Conservation (phyloP, 352 stramenopile genomes). For the Phytophthora multivora region DNA sequence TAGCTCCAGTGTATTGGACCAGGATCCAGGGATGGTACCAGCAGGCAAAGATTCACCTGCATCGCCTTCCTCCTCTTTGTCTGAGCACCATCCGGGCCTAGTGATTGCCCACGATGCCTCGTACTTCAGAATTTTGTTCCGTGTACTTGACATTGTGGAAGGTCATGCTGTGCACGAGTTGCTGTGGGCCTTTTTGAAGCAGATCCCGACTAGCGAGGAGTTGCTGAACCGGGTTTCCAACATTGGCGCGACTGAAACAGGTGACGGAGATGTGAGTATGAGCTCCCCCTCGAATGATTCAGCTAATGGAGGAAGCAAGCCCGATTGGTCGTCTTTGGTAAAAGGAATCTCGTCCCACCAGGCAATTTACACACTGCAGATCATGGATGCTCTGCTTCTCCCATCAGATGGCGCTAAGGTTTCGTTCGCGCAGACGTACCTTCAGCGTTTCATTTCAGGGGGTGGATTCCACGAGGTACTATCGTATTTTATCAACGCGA, state of each 20-base stretch:
- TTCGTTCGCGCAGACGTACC: constrained; percentile 66
- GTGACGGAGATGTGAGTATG: constrained; percentile 54
- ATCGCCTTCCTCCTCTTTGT: constrained; percentile 14
- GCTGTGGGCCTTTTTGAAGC: constrained; percentile 83
- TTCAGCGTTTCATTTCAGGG: constrained; percentile 71
- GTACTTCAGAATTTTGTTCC: constrained; percentile 89
- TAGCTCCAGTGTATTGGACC: constrained; percentile 36
- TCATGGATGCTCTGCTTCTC: constrained; percentile 83
- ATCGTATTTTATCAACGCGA: constrained; percentile 78
- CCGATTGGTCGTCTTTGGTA: constrained; percentile 70
- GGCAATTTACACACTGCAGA: constrained; percentile 88
- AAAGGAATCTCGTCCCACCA: constrained; percentile 78
- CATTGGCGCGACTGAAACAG: constrained; percentile 43
- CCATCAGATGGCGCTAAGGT: constrained; percentile 67
- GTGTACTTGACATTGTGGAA: constrained; percentile 71
- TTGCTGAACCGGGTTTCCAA: constrained; percentile 66
- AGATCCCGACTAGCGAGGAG: constrained; percentile 78
- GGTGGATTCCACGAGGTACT: constrained; percentile 86
- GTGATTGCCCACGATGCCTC: constrained; percentile 67
- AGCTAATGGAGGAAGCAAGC: constrained; percentile 30
- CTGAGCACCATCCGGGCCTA: constrained; percentile 57
- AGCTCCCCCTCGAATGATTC: constrained; percentile 24
- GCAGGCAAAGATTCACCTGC: constrained; percentile 21
- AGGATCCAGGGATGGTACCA: constrained; percentile 44
- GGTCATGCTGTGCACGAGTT: constrained; percentile 67